These are phyloP conservation scores for Plectranthus barbatus DNA, from an alignment of 257 asterid genomes.

Conservation along the genomic window DNA sequence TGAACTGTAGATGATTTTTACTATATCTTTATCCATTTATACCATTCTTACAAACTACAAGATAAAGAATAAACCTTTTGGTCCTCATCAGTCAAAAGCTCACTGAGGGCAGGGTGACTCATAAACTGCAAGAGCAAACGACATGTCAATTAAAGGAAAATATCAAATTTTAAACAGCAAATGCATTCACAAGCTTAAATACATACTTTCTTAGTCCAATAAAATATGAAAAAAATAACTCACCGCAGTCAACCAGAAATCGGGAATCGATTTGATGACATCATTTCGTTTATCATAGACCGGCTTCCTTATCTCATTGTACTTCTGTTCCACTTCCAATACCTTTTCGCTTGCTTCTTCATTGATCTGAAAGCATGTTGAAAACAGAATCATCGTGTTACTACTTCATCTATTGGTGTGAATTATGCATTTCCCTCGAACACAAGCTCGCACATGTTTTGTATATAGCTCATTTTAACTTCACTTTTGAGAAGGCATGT, in stretches of 20 bases:
- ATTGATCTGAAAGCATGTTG: slow-evolving; percentile 55
- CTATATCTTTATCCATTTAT: neutral
- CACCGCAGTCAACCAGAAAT: slow-evolving; percentile 95
- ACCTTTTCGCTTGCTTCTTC: slow-evolving; percentile 94
- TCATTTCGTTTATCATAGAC: slow-evolving; percentile 76
- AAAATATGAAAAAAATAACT: slow-evolving; percentile 22
- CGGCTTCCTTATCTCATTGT: slow-evolving; percentile 75
- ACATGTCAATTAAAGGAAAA: neutral
- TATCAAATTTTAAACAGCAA: neutral
- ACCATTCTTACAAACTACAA: slow-evolving; percentile 1
- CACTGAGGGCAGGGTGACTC: slow-evolving; percentile 91
- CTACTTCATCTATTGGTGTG: neutral
- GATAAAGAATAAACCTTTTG: slow-evolving; percentile 53
- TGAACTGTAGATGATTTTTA: neutral
- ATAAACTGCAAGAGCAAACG: slow-evolving; percentile 46
- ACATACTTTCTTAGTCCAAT: neutral
- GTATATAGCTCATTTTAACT: neutral
- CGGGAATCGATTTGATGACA: slow-evolving; percentile 66
- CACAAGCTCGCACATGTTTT: neutral
- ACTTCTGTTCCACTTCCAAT: slow-evolving; percentile 86
- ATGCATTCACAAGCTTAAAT: neutral
- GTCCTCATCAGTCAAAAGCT: slow-evolving; percentile 85
- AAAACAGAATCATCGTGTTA: slow-evolving; percentile 6
- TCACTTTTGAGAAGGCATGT: neutral
- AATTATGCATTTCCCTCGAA: neutral